Conservation (phyloP, 768 basidiomycete genomes). For the Panellus pusillus region DNA sequence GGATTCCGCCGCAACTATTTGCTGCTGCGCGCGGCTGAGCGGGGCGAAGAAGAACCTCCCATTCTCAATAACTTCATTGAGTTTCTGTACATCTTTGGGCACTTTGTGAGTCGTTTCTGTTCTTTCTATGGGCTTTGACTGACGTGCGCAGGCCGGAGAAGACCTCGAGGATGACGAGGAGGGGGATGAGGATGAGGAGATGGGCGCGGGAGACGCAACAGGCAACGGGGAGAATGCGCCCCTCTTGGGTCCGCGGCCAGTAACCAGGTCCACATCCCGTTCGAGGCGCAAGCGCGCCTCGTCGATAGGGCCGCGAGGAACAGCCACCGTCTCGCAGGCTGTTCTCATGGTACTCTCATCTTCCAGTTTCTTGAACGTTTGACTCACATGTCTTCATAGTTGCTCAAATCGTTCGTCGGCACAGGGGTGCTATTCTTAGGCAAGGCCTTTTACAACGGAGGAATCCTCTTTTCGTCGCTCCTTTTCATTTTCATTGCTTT, state of each 20-base stretch:
- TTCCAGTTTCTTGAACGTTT: not conserved
- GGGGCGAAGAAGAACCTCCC: conserved; percentile 58
- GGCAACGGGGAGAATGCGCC: conserved; percentile 51
- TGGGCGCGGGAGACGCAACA: conserved; percentile 23
- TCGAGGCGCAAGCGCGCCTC: conserved; percentile 57
- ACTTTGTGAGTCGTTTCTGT: conserved; percentile 69
- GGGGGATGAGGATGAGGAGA: conserved; percentile 48
- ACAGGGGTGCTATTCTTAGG: conserved; percentile 96
- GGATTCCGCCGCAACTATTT: conserved; percentile 93
- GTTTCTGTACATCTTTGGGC: conserved; percentile 92
- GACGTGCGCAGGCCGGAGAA: conserved; percentile 71
- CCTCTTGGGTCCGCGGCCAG: conserved; percentile 40
- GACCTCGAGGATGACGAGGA: conserved; percentile 87
- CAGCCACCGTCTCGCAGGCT: conserved; percentile 89
- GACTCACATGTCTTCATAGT: conserved; percentile 38
- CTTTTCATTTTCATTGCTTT: conserved; percentile 79
- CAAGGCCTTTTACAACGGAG: conserved; percentile 95
- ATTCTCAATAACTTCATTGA: conserved; percentile 89
- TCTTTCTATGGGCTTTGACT: not conserved
- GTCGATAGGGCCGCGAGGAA: conserved; percentile 70
- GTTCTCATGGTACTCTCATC: conserved; percentile 75
- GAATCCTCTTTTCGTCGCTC: conserved; percentile 82
- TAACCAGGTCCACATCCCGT: conserved; percentile 39
- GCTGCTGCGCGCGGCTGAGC: conserved; percentile 66
- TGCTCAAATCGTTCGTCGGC: conserved; percentile 92